A percentile compares a stretch with the other conserved stretches of the same genome.
Conservation (phyloP, 441 rosid species). For the Kokia cookei region DNA sequence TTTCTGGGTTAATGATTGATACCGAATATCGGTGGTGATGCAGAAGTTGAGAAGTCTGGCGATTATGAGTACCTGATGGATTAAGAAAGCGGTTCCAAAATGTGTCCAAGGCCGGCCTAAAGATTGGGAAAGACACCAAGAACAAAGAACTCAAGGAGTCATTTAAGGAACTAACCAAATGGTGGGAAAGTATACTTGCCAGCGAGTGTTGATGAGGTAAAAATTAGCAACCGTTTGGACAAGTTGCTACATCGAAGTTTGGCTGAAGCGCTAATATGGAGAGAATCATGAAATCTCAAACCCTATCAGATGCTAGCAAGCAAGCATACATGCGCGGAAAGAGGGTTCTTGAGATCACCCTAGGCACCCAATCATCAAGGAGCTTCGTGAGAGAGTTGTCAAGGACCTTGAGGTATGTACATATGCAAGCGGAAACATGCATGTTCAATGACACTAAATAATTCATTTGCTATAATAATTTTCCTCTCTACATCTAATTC, state of each 20-base stretch:
- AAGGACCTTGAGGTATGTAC: constrained; percentile 69
- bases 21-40: constrained; percentile 5
- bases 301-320: constrained; percentile 76
- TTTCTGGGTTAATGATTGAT: not conserved
- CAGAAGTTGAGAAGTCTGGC: constrained; percentile 59
- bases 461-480: not conserved
- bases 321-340: constrained; percentile 92
- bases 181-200: constrained; percentile 82
- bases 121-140: constrained; percentile 71
- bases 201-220: constrained; percentile 80
- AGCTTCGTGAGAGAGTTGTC: constrained; percentile 76
- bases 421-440: not conserved
- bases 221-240: constrained; percentile 79
- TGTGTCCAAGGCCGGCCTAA: constrained; percentile 88
- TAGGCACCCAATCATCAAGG: constrained; percentile 88
- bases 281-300: constrained; percentile 92
- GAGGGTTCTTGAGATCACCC: constrained; percentile 92
- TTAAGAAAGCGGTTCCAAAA: constrained; percentile 86
- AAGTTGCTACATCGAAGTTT: constrained; percentile 84
- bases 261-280: constrained; percentile 99
- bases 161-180: constrained; percentile 85
- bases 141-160: constrained; percentile 82
- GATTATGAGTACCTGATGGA: constrained; percentile 91
- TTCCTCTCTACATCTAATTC: not conserved
- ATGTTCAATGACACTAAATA: not conserved